A percentile compares a stretch with the other conserved stretches of the same genome.
phyloP scores from a whole-genome alignment of 495 filamentous ascomycete genomes.

The Xylaria castorea region DNA sequence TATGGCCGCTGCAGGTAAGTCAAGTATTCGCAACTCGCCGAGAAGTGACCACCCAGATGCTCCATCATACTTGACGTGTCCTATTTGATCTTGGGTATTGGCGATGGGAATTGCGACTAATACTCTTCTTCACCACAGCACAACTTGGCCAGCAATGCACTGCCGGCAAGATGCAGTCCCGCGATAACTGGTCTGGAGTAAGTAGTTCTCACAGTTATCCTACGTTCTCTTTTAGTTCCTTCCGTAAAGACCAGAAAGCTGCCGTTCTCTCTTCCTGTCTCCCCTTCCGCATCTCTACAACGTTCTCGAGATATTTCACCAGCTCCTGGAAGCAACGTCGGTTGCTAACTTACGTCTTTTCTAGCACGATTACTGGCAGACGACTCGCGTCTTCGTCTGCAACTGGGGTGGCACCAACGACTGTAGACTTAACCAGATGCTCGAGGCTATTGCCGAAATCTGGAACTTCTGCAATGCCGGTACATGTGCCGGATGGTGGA shows the following conservation, averaged over 20 bases:
- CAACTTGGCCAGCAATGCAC: conserved; percentile 1
- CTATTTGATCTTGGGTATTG: neutral
- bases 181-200: neutral
- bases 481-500: neutral
- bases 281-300: neutral
- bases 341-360: neutral
- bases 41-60: neutral
- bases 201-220: neutral
- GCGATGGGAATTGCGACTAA: neutral
- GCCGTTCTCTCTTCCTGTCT: neutral
- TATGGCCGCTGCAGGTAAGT: neutral
- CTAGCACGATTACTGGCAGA: neutral
- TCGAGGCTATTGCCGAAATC: conserved; percentile 10
- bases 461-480: neutral
- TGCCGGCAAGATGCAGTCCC: neutral
- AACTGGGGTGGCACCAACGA: conserved; percentile 2
- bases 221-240: neutral
- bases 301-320: neutral
- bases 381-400: conserved; percentile 7
- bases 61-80: neutral
- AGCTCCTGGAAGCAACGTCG: neutral
- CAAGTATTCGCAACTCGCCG: neutral
- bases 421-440: neutral
- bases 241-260: neutral
- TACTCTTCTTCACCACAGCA: neutral